These are phyloP conservation scores for Zarea fungicola DNA, from an alignment of 2,329 filamentous ascomycete species.

Conservation along the genomic window DNA sequence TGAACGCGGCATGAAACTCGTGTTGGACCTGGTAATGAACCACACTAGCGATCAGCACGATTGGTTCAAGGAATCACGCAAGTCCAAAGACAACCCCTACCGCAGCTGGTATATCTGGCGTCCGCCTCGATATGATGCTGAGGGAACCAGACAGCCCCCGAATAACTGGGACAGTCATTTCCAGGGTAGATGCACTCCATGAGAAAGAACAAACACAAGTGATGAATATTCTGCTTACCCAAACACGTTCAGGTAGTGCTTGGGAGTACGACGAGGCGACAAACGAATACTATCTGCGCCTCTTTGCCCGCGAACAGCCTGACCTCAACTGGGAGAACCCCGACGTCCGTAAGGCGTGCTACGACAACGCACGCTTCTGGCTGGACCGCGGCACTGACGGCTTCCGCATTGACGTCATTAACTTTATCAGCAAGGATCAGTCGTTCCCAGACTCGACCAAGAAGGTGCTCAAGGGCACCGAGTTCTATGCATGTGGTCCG, in stretches of 20 bases:
- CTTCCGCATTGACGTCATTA: constrained; percentile 64
- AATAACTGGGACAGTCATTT: constrained; percentile 51
- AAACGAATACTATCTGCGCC: constrained; percentile 55
- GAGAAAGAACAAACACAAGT: neutral
- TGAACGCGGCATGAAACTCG: constrained; percentile 58
- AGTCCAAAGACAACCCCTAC: constrained; percentile 47
- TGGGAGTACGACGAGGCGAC: constrained; percentile 47
- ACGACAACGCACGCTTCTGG: constrained; percentile 69
- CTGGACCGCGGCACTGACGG: constrained; percentile 62
- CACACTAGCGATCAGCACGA: constrained; percentile 57
- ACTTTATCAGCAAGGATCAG: constrained; percentile 59
- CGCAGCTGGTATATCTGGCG: constrained; percentile 64
- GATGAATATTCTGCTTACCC: neutral
- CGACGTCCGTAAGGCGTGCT: constrained; percentile 58
- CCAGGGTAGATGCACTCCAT: constrained; percentile 22
- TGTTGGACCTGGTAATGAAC: constrained; percentile 70
- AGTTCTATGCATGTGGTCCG: constrained; percentile 51
- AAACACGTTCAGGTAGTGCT: constrained; percentile 26
- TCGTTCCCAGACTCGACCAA: constrained; percentile 45
- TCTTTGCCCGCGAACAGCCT: constrained; percentile 67
- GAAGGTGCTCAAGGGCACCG: constrained; percentile 27
- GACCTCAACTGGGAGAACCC: constrained; percentile 75
- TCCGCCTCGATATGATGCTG: constrained; percentile 47
- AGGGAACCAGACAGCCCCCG: constrained; percentile 55
- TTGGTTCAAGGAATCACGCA: constrained; percentile 54